These are phyloP conservation scores for Malus fusca DNA, from an alignment of 306 rosid species.

Conservation along the genomic window DNA sequence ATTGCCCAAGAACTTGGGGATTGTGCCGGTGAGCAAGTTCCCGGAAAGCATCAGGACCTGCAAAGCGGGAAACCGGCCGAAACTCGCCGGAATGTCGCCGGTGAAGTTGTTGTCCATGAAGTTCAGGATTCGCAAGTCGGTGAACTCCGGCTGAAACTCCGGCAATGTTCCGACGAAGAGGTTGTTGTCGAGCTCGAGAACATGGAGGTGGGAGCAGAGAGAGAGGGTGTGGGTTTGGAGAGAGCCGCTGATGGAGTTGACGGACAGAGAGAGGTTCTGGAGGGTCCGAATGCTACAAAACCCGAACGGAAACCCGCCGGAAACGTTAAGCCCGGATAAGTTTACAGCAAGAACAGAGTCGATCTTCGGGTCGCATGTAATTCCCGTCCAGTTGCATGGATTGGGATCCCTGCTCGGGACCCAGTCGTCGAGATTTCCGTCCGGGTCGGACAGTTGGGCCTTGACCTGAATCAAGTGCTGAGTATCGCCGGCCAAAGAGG, in stretches of 20 bases:
- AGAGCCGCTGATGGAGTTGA: constrained; percentile 30
- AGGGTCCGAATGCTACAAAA: constrained; percentile 64
- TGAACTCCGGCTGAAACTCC: constrained; percentile 35
- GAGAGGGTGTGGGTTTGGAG: constrained; percentile 34
- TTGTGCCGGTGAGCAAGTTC: constrained; percentile 49
- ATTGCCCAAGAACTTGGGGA: constrained; percentile 59
- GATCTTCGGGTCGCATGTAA: constrained; percentile 41
- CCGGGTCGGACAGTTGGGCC: constrained; percentile 41
- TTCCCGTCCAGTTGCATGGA: constrained; percentile 71
- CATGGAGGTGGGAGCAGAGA: constrained; percentile 49
- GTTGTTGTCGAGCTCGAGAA: constrained; percentile 48
- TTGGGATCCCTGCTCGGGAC: constrained; percentile 3
- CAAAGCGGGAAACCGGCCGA: constrained; percentile 35
- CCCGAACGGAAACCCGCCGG: constrained; percentile 52
- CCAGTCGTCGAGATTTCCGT: constrained; percentile 46
- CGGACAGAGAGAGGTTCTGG: constrained; percentile 31
- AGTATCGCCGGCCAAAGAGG: constrained; percentile 26
- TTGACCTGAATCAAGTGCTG: constrained; percentile 54
- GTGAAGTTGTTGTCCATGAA: constrained; percentile 59
- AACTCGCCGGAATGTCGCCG: constrained; percentile 58
- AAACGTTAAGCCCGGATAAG: constrained; percentile 24
- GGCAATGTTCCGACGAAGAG: constrained; percentile 50
- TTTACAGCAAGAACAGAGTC: constrained; percentile 40
- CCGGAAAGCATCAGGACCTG: constrained; percentile 19
- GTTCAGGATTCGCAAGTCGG: constrained; percentile 32